These are phyloP conservation scores for Hygrophorus russula DNA, from an alignment of 768 basidiomycete species.

Conservation along the genomic window DNA sequence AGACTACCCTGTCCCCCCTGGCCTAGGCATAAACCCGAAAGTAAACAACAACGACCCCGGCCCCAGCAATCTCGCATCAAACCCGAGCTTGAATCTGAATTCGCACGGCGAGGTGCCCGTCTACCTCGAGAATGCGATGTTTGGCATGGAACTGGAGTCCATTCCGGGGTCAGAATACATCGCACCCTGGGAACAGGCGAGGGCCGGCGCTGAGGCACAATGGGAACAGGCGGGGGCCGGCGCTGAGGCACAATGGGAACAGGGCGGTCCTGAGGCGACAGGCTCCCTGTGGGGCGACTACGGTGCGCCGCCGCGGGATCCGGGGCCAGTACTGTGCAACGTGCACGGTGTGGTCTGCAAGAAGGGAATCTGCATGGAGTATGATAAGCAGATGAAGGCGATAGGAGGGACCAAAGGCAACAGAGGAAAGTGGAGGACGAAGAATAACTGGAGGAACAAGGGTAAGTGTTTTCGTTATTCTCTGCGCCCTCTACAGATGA, in stretches of 20 bases:
- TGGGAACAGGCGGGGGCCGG: slow-evolving; percentile 12
- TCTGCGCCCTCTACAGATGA: no score
- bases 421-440: slow-evolving; percentile 2
- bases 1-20: neutral
- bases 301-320: slow-evolving; percentile 5
- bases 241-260: neutral
- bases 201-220: neutral
- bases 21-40: neutral
- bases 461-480: no score
- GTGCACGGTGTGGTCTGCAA: slow-evolving; percentile 21
- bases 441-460: neutral
- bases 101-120: no score
- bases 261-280: neutral
- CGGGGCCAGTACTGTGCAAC: slow-evolving; percentile 13
- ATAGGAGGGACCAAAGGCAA: slow-evolving; percentile 15
- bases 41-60: neutral
- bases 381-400: slow-evolving; percentile 17
- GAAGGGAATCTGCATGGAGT: slow-evolving; percentile 25
- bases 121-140: neutral
- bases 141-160: slow-evolving; percentile 1
- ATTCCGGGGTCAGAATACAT: slow-evolving; percentile 3
- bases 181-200: slow-evolving; percentile 5
- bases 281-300: slow-evolving; percentile 7
- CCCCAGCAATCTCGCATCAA: neutral
- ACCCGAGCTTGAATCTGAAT: no score